These are phyloP conservation scores for Penicillium occitanis DNA, from an alignment of 2,329 filamentous ascomycete genomes.

Conservation along the genomic window DNA sequence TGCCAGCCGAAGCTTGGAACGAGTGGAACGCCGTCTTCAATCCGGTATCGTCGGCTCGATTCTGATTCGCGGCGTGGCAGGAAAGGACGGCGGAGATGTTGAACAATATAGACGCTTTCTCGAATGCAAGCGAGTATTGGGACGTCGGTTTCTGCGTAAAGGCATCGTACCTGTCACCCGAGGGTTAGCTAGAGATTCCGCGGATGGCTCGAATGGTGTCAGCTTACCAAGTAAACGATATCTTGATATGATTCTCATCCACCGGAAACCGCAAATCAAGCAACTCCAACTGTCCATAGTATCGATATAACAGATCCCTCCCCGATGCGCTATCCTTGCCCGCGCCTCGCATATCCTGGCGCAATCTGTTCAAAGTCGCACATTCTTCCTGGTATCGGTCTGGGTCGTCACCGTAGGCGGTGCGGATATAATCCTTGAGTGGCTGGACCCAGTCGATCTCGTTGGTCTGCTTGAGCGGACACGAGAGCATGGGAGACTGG, in stretches of 20 bases:
- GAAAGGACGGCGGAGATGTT: conserved; percentile 97
- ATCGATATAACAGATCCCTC: conserved; percentile 89
- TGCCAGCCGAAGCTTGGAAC: conserved; percentile 95
- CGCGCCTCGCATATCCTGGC: conserved; percentile 97
- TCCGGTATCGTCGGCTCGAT: conserved; percentile 84
- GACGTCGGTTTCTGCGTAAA: conserved; percentile 98
- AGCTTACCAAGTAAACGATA: conserved; percentile 89
- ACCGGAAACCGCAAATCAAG: conserved; percentile 93
- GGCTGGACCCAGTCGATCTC: conserved; percentile 97
- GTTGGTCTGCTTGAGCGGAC: conserved; percentile 88
- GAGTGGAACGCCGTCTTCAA: conserved; percentile 97
- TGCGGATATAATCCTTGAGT: conserved; percentile 87
- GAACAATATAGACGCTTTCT: conserved; percentile 99
- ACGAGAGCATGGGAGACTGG: conserved; percentile 92
- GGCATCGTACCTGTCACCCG: conserved; percentile 81
- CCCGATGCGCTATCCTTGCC: conserved; percentile 95
- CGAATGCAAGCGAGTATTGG: conserved; percentile 94
- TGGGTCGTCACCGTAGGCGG: conserved; percentile 93
- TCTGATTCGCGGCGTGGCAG: conserved; percentile 90
- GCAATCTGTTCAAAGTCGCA: conserved; percentile 84
- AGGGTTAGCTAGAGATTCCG: neutral
- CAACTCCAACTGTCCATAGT: conserved; percentile 95
- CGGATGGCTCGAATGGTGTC: neutral
- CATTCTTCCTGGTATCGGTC: conserved; percentile 96
- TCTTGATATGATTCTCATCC: conserved; percentile 98